These are phyloP conservation scores for Sisymbrium irio DNA, from an alignment of 345 rosid species.

Conservation along the genomic window DNA sequence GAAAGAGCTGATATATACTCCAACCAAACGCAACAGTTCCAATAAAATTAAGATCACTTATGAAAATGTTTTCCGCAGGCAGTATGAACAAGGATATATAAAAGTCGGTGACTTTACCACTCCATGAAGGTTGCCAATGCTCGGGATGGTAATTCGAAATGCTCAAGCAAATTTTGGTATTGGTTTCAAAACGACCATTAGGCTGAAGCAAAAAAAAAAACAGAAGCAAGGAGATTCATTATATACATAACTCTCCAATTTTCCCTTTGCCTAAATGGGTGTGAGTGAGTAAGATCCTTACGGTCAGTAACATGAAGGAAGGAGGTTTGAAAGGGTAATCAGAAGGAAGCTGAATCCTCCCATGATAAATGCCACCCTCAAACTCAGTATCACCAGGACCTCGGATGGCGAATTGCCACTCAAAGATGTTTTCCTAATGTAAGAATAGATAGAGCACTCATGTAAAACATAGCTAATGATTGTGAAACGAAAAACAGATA, in stretches of 20 bases:
- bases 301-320: no score
- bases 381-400: constrained; percentile 86
- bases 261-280: neutral
- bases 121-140: constrained; percentile 99
- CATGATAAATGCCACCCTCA: constrained; percentile 97
- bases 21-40: neutral
- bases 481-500: no score
- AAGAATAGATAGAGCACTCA: no score
- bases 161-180: constrained; percentile 93
- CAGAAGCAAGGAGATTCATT: neutral
- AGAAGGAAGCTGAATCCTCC: constrained; percentile 89
- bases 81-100: neutral
- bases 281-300: neutral
- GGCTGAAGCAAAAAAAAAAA: constrained; percentile 43
- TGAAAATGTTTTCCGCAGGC: neutral
- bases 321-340: constrained; percentile 67
- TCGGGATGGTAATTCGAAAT: constrained; percentile 97
- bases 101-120: constrained; percentile 48
- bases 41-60: neutral
- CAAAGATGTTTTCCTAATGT: constrained; percentile 97
- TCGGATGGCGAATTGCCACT: constrained; percentile 96
- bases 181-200: constrained; percentile 91
- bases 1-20: neutral
- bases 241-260: neutral
- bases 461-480: no score